Base-by-base conservation (phyloP, 2,329 filamentous ascomycete genomes). In the Aphanocladium album region DNA sequence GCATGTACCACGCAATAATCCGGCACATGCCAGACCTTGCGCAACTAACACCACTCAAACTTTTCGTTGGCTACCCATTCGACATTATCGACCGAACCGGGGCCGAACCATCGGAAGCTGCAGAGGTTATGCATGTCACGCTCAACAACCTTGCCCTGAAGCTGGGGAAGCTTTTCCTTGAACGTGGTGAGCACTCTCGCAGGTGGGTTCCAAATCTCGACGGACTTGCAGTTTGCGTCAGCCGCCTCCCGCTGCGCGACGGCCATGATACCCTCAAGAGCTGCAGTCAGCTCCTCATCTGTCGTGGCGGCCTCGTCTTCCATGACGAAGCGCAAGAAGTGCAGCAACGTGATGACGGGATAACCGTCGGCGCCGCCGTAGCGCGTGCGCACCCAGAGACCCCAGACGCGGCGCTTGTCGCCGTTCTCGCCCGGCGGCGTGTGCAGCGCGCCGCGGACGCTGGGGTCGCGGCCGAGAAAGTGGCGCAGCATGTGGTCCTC, bases 161-260 rank as follows among this genome's bases (percentile, higher is more conserved):
- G 66, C 9, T 78, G 79, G 2, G 76, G 73, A 16, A 65, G 51
- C 56, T 19, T 66, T 27, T 68, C 69, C 43, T 78, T 73, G 1
- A 87, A 73, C 45, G 88, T 67, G 17, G 71, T 64, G 69, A 71
- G 71, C 27, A 86, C 71, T 64, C 80, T 67, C 7, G 83, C 76
- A 4, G 82, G 82, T 0, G 93, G 92, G 70, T 95, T 96, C 93
- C 93, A 98, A 56, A 93, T 78, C 71, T 92, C 83, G 3, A 96
- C 84, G 50, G 84, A 80, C 45, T 80, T 79, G 76, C 91, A 85
- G 49, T 83, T 77, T 89, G 90, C 96, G 60, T 84, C 79, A 3
- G 79, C 74, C 1, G 93, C 93, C 73, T 96, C 86, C 9, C 75
- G 74, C 68, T 88, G 85, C 5, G 91, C 92, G 49, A 86, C 77